phyloP scores from a whole-genome alignment of 768 basidiomycete species.

The Suillus decipiens region DNA sequence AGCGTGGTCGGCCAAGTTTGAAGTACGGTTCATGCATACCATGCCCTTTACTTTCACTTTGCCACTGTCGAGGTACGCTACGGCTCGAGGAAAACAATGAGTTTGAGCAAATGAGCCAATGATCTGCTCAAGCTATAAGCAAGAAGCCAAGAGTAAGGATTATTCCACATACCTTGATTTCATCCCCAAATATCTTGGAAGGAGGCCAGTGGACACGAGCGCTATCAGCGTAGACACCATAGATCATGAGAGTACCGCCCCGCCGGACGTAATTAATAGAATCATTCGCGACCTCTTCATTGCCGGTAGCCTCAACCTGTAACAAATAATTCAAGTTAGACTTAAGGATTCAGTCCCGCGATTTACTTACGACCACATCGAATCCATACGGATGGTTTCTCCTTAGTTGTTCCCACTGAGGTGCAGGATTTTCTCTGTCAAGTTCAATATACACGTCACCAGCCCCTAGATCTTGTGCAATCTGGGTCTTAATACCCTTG shows the following conservation, averaged over 20 bases:
- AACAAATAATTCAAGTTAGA: not conserved
- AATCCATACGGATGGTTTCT: constrained; percentile 46
- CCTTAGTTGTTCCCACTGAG: constrained; percentile 43
- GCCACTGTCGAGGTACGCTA: constrained; percentile 56
- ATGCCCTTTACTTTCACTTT: constrained; percentile 54
- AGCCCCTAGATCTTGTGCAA: constrained; percentile 40
- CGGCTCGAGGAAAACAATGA: constrained; percentile 60
- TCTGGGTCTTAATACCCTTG: constrained; percentile 44
- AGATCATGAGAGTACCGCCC: constrained; percentile 50
- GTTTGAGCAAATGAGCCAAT: constrained; percentile 60
- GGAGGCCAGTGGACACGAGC: constrained; percentile 57
- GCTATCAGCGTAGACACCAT: constrained; percentile 58
- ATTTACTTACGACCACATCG: constrained; percentile 37
- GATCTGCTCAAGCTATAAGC: constrained; percentile 34
- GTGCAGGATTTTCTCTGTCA: constrained; percentile 36
- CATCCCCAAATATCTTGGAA: constrained; percentile 55
- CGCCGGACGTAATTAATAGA: constrained; percentile 43
- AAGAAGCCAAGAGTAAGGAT: not conserved
- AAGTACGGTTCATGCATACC: constrained; percentile 31
- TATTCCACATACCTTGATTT: constrained; percentile 41
- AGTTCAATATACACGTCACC: constrained; percentile 44
- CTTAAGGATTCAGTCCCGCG: not conserved
- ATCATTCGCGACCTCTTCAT: constrained; percentile 42
- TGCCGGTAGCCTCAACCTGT: constrained; percentile 43
- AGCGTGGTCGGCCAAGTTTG: not conserved